These are phyloP conservation scores for Nakazawaea ernobii DNA, from an alignment of 805 yeast species.

Conservation along the genomic window DNA sequence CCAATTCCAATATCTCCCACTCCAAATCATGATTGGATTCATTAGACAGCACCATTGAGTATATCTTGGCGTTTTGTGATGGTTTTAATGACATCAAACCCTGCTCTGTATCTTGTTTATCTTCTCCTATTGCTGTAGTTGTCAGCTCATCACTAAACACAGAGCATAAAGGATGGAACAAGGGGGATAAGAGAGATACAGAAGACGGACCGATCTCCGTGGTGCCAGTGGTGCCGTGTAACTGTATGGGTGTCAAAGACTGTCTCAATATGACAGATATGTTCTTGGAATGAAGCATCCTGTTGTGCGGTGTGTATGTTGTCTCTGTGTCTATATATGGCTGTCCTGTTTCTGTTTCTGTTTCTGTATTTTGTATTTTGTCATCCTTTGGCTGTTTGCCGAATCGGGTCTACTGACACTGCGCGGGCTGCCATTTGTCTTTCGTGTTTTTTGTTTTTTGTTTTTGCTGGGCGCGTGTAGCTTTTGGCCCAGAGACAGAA, in stretches of 20 bases:
- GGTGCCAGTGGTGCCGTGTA: slow-evolving; percentile 15
- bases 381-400: background rate
- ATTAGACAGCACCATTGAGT: slow-evolving; percentile 22
- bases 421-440: background rate
- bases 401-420: background rate
- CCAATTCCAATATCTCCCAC: slow-evolving; percentile 23
- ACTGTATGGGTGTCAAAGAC: slow-evolving; percentile 2
- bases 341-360: background rate
- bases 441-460: slow-evolving; percentile 22
- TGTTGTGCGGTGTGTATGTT: background rate
- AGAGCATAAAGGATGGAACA: slow-evolving; percentile 25
- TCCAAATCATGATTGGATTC: slow-evolving; percentile 18
- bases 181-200: slow-evolving; percentile 23
- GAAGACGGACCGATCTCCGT: slow-evolving; percentile 19
- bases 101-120: slow-evolving; percentile 1
- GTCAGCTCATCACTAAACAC: slow-evolving; percentile 1
- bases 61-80: slow-evolving; percentile 23
- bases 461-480: background rate
- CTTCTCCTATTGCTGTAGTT: background rate
- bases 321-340: background rate
- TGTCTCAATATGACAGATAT: slow-evolving; percentile 22
- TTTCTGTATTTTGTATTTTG: background rate
- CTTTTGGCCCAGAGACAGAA: no score
- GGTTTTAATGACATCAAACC: slow-evolving; percentile 2
- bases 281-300: slow-evolving; percentile 25